Base-by-base conservation (phyloP, 768 basidiomycete genomes). In the Boletus rubroflammeus region DNA sequence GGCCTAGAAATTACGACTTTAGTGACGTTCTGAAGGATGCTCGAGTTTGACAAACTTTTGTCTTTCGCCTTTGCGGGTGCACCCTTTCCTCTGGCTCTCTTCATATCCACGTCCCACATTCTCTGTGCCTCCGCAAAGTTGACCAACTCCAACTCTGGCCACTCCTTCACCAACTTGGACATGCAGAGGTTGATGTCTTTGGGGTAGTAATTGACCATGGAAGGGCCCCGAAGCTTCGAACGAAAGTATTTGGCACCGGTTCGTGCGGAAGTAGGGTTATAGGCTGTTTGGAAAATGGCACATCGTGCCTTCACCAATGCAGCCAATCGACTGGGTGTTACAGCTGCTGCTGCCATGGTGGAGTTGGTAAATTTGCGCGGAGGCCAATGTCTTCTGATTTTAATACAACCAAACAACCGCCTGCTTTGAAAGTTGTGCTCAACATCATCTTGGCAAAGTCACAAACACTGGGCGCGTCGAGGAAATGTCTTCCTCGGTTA, bases 221-320 rank as follows among this genome's bases (percentile, higher is more conserved):
- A 80, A 0, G 93, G 93, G 0, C 95, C 96, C 0, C 86, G 83
- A 34, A 98, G 81, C 17, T 88, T 79, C 14, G 81, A 78, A 19
- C 88, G 84, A 43, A 98, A 83, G 74, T 96, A 93, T 74, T 98
- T 98, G 26, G 93, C 88, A 17, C 96, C 96, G 0, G 90, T 94
- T 17, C 95, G 85, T 14, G 83, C 67, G 26, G 81, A 81, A 3
- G 79, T 79, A 0, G 95, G 95, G 72, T 98, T 98, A 73, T 89
- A 93, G 4, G 87, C 77, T 9, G 92, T 96, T 65, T 93, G 83
- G 66, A 98, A 96, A 50, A 98, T 81, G 39, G 77, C 67, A 67
- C 83, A 86, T 41, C 85, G 86, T 6, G 89, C 75, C 46, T 81
- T 78, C 1, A 71, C 79, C 57, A 93, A 76, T n/a, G 80, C 75